A percentile compares a stretch with the other conserved stretches of the same genome.
Evolutionary conservation across 768 basidiomycete species (phyloP).

Genomic region (Hebeloma cylindrosporum): DNA sequence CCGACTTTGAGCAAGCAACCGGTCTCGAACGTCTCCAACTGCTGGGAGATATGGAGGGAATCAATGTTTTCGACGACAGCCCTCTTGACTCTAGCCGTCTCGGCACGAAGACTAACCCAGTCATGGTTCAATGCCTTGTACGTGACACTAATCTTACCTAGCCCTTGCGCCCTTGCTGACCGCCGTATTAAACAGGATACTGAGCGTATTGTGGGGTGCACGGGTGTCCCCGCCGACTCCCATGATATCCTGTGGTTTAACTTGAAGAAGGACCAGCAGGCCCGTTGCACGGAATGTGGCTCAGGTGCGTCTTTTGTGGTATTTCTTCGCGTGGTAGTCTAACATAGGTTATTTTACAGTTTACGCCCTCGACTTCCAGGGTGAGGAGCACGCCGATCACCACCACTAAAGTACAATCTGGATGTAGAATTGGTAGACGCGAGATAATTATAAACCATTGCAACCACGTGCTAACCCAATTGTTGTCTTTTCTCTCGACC

Average conservation of each 20-base stretch:
- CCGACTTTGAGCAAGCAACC: conserved; percentile 88
- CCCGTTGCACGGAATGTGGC: conserved; percentile 92
- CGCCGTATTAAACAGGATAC: conserved; percentile 52
- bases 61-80: conserved; percentile 86
- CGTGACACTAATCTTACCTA: conserved; percentile 29
- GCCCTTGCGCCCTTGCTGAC: neutral
- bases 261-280: conserved; percentile 60
- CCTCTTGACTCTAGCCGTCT: conserved; percentile 82
- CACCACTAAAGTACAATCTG: conserved; percentile 35
- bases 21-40: conserved; percentile 96
- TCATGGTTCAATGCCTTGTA: conserved; percentile 86
- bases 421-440: conserved; percentile 13
- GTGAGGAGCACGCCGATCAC: conserved; percentile 51
- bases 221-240: conserved; percentile 92
- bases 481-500: conserved; percentile 3
- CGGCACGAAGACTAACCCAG: conserved; percentile 85
- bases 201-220: conserved; percentile 89
- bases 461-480: conserved; percentile 19
- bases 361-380: conserved; percentile 74
- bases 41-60: conserved; percentile 82
- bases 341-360: conserved; percentile 40
- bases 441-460: conserved; percentile 21
- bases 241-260: conserved; percentile 91
- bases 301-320: conserved; percentile 58
- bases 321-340: conserved; percentile 1